Evolutionary conservation across 345 rosid genomes (phyloP).

Genomic region (Citrus mangshanensis): DNA sequence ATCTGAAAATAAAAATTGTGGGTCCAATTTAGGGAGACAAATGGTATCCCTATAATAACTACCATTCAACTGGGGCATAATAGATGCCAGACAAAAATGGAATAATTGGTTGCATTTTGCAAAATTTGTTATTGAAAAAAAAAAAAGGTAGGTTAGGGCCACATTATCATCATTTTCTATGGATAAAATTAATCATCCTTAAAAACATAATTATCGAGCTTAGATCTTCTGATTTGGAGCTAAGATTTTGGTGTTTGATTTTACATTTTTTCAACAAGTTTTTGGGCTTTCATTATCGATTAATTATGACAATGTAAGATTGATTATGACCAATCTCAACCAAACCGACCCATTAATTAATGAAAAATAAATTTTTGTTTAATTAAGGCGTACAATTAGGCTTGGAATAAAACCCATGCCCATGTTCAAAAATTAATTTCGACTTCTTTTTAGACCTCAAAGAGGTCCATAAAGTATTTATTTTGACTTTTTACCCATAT

Average conservation of each 20-base stretch:
- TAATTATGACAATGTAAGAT: background rate
- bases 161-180: slow-evolving; percentile 13
- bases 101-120: background rate
- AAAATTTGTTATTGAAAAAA: background rate
- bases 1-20: background rate
- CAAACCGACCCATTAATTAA: background rate
- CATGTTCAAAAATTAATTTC: background rate
- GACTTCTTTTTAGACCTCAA: background rate
- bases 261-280: too few relatives aligned
- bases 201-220: background rate
- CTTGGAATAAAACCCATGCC: background rate
- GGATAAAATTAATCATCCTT: slow-evolving; percentile 6
- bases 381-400: background rate
- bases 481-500: background rate
- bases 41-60: slow-evolving; percentile 37
- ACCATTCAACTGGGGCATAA: slow-evolving; percentile 13
- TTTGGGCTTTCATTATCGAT: slow-evolving; percentile 5
- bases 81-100: background rate
- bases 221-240: slow-evolving; percentile 6
- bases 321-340: background rate
- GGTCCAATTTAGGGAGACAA: slow-evolving; percentile 37
- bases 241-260: background rate
- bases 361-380: background rate
- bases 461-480: background rate
- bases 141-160: background rate